phyloP scores from a whole-genome alignment of 352 stramenopile species.

The Paralagenidium karlingii region DNA sequence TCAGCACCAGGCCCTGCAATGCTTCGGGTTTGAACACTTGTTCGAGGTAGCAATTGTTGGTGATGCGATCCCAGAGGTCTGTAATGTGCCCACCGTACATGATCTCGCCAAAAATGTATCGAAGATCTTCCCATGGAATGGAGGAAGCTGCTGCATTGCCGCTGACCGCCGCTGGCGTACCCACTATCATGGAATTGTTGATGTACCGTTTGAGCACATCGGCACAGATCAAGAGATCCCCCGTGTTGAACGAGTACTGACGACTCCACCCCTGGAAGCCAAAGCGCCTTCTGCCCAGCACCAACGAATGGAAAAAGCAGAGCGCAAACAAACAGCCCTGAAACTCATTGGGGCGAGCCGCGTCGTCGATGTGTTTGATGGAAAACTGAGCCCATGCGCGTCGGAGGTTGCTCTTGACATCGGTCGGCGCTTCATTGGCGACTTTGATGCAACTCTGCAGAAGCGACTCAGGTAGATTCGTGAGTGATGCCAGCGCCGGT shows the following conservation, averaged over 20 bases:
- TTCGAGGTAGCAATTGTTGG: slow-evolving; percentile 61
- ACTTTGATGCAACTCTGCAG: slow-evolving; percentile 83
- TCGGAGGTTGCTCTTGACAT: slow-evolving; percentile 71
- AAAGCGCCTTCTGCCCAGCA: slow-evolving; percentile 84
- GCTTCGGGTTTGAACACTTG: slow-evolving; percentile 52
- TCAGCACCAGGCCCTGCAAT: slow-evolving; percentile 35
- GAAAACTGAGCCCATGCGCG: slow-evolving; percentile 70
- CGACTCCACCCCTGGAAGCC: slow-evolving; percentile 88
- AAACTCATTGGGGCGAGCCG: slow-evolving; percentile 69
- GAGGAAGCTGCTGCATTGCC: not conserved
- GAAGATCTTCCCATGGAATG: slow-evolving; percentile 61
- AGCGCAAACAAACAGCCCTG: slow-evolving; percentile 90
- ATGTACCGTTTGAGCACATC: slow-evolving; percentile 65
- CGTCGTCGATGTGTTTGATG: slow-evolving; percentile 61
- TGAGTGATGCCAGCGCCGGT: slow-evolving; percentile 62
- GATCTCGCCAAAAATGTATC: slow-evolving; percentile 90
- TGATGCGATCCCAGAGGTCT: slow-evolving; percentile 75
- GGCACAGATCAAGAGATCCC: slow-evolving; percentile 89
- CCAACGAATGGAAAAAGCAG: slow-evolving; percentile 91
- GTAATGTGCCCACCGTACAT: slow-evolving; percentile 85
- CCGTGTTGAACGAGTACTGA: slow-evolving; percentile 91
- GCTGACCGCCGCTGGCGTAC: slow-evolving; percentile 5
- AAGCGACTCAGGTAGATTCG: slow-evolving; percentile 83
- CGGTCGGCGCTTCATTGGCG: slow-evolving; percentile 67
- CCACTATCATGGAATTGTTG: slow-evolving; percentile 10